Conservation (phyloP, 2,329 filamentous ascomycete genomes). For the Mollisiaceae sp. region DNA sequence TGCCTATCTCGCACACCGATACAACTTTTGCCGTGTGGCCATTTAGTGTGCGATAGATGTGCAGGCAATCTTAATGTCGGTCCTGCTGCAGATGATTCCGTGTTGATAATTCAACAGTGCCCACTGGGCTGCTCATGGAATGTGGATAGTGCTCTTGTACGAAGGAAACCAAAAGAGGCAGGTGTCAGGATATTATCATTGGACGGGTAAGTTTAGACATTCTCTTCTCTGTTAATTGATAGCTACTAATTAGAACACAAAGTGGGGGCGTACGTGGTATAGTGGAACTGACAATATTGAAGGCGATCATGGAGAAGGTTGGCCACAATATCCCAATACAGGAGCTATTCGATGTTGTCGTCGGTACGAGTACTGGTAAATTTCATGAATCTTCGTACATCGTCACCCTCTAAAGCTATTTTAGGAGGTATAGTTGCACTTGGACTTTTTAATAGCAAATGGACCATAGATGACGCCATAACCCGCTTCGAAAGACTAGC, state of each 20-base stretch:
- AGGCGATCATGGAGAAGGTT: neutral
- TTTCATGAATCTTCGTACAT: neutral
- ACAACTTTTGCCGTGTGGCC: too few relatives aligned
- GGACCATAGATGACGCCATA: constrained; percentile 4
- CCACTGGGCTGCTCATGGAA: constrained; percentile 3
- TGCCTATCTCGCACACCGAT: too few relatives aligned
- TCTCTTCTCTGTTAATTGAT: neutral
- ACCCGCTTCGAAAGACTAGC: constrained; percentile 5
- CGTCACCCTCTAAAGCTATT: neutral
- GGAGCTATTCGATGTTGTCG: constrained; percentile 13
- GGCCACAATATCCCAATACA: constrained; percentile 13
- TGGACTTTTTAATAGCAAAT: constrained; percentile 12
- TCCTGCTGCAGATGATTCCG: too few relatives aligned
- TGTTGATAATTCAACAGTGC: too few relatives aligned
- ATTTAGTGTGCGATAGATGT: too few relatives aligned
- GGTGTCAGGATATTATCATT: constrained; percentile 4
- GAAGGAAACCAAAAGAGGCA: neutral
- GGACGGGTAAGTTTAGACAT: neutral
- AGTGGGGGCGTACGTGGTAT: neutral
- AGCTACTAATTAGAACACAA: neutral
- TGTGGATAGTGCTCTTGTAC: neutral
- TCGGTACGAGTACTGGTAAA: constrained; percentile 17
- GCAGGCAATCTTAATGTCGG: too few relatives aligned
- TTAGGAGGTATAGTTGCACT: constrained; percentile 16
- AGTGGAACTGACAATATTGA: neutral